Conservation (phyloP, 495 filamentous ascomycete species). For the Hypoxylon rickii region DNA sequence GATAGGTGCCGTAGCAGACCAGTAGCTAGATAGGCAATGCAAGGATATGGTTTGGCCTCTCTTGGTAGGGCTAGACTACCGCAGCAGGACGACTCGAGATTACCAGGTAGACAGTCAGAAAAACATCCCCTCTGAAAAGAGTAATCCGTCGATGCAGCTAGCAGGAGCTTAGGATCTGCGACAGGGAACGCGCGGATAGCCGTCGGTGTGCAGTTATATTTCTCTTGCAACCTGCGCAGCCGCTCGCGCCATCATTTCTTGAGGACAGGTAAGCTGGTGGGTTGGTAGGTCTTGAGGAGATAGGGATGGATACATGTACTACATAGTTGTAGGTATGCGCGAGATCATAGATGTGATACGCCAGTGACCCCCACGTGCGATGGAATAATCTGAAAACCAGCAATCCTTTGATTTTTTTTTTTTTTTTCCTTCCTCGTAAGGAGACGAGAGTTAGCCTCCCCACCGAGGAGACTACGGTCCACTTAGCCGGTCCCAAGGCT, state of each 20-base stretch:
- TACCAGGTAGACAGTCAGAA: conserved; percentile 8
- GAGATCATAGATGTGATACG: conserved; percentile 3
- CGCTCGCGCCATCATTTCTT: no score
- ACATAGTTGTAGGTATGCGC: no score
- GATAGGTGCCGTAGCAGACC: no score
- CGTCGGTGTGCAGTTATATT: conserved; percentile 10
- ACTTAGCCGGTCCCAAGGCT: conserved; percentile 16
- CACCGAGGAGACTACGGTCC: conserved; percentile 20
- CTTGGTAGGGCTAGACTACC: conserved; percentile 16
- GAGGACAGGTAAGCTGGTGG: no score
- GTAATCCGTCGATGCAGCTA: conserved; percentile 21
- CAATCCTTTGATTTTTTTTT: no score
- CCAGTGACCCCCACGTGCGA: conserved; percentile 20
- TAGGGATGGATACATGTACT: no score
- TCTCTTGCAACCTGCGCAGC: no score
- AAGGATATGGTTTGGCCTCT: no score
- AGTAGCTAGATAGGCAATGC: no score
- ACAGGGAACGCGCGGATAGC: conserved; percentile 7
- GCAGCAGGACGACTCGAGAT: conserved; percentile 5
- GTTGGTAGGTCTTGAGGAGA: no score
- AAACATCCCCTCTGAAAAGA: conserved; percentile 16
- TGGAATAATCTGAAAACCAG: conserved; percentile 5
- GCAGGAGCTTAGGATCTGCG: background rate
- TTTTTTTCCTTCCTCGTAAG: background rate
- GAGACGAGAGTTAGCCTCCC: conserved; percentile 3